A percentile compares a stretch with the other conserved stretches of the same genome.
These are phyloP conservation scores for Tricholoma saponaceum DNA, from an alignment of 768 basidiomycete species.

Conservation along the genomic window DNA sequence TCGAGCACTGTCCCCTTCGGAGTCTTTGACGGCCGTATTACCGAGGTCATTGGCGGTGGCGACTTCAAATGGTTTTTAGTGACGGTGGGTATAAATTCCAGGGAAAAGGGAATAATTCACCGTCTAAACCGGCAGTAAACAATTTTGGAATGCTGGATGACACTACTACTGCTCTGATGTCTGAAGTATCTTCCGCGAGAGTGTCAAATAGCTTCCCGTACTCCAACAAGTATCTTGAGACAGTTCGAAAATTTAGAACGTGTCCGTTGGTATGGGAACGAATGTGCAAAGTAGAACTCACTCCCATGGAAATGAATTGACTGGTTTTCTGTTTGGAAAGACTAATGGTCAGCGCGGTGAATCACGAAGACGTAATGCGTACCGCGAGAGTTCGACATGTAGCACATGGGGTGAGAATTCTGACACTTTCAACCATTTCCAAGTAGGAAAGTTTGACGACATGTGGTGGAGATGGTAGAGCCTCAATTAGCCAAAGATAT, in stretches of 20 bases:
- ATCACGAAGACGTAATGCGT: neutral
- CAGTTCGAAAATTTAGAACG: neutral
- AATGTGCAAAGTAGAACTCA: constrained; percentile 14
- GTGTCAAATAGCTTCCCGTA: constrained; percentile 59
- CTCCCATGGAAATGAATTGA: constrained; percentile 63
- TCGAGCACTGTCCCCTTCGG: constrained; percentile 45
- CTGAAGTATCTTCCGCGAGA: constrained; percentile 40
- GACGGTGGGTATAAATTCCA: neutral
- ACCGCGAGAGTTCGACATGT: constrained; percentile 44
- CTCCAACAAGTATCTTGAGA: constrained; percentile 65
- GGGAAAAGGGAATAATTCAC: constrained; percentile 33
- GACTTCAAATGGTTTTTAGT: constrained; percentile 20
- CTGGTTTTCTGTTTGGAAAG: constrained; percentile 42
- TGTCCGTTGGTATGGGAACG: neutral
- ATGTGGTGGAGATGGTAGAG: no score
- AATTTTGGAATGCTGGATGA: constrained; percentile 65
- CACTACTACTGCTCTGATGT: constrained; percentile 70
- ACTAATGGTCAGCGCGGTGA: neutral
- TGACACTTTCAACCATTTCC: constrained; percentile 44
- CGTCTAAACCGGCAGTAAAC: constrained; percentile 83
- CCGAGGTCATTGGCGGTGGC: constrained; percentile 24
- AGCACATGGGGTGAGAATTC: constrained; percentile 42
- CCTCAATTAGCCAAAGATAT: no score
- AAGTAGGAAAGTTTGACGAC: neutral
- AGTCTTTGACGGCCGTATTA: constrained; percentile 12